Evolutionary conservation across 2,329 filamentous ascomycete species (phyloP).

Genomic region (Ophiostoma montium): DNA sequence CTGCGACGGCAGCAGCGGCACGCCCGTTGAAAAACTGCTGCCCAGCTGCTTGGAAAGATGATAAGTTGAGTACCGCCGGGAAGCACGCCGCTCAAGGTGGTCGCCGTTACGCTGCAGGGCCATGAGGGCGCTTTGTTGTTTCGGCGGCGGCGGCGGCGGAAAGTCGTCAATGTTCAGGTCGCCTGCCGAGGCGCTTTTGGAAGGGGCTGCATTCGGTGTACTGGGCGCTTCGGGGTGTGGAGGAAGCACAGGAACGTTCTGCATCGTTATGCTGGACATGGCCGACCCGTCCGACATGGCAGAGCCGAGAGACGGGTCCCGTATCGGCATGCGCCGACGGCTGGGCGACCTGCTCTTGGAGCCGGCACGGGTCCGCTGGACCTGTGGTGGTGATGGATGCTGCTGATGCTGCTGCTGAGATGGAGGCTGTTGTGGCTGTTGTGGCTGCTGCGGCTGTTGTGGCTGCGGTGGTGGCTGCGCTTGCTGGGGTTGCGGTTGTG

Average conservation of each 20-base stretch:
- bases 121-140: conserved; percentile 70
- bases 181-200: conserved; percentile 23
- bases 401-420: conserved; percentile 20
- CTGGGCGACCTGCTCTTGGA: conserved; percentile 29
- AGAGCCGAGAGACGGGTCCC: conserved; percentile 39
- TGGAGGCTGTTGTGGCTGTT: conserved; percentile 10
- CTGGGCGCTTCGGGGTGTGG: conserved; percentile 51
- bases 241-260: conserved; percentile 60
- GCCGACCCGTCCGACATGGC: conserved; percentile 48
- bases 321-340: conserved; percentile 30
- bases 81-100: conserved; percentile 71
- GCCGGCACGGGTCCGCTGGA: conserved; percentile 15
- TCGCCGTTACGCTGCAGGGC: conserved; percentile 86
- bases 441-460: too few species aligned
- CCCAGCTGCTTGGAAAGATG: conserved; percentile 93
- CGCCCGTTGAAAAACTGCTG: conserved; percentile 54
- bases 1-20: conserved; percentile 76
- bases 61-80: conserved; percentile 85
- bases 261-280: conserved; percentile 60
- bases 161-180: conserved; percentile 50
- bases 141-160: conserved; percentile 60
- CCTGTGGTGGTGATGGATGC: conserved; percentile 17
- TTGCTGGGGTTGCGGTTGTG: conserved; percentile 16
- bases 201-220: conserved; percentile 28
- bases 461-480: conserved; percentile 15